These are phyloP conservation scores for Garcia nutans DNA, from an alignment of 345 rosid genomes.

Conservation along the genomic window DNA sequence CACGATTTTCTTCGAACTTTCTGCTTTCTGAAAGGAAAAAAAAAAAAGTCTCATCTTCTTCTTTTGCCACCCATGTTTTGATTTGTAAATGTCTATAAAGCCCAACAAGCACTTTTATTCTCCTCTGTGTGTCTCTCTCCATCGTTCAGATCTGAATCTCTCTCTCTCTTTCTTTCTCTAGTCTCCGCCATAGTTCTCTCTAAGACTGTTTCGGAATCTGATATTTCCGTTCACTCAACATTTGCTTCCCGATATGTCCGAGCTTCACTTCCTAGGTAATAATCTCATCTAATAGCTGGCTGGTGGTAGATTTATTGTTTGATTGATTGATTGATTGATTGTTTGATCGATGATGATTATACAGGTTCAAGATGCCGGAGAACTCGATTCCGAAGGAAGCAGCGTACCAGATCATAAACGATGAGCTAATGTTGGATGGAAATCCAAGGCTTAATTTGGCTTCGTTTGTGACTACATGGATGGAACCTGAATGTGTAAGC, in stretches of 20 bases:
- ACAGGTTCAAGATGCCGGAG: conserved; percentile 29
- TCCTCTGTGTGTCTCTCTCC: neutral
- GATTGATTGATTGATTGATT: neutral
- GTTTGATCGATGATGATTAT: no score
- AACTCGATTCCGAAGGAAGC: conserved; percentile 36
- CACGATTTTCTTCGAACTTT: no score
- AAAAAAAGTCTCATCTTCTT: no score
- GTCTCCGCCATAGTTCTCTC: conserved; percentile 24
- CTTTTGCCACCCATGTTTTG: neutral
- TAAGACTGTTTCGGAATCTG: conserved; percentile 15
- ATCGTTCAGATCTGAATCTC: neutral
- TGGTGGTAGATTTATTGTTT: neutral
- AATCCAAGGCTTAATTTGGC: conserved; percentile 37
- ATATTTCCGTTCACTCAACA: conserved; percentile 27
- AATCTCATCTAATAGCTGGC: no score
- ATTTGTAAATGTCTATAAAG: neutral
- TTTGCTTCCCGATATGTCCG: conserved; percentile 32
- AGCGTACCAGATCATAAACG: conserved; percentile 35
- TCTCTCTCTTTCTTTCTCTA: neutral
- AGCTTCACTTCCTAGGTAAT: conserved; percentile 27
- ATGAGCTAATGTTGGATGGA: conserved; percentile 38
- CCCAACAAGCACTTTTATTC: neutral
- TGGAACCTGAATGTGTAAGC: conserved; percentile 40
- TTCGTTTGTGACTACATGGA: conserved; percentile 37
- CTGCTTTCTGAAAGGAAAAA: no score